Base-by-base conservation (phyloP, 805 yeast species). In the Wickerhamomyces hampshirensis region DNA sequence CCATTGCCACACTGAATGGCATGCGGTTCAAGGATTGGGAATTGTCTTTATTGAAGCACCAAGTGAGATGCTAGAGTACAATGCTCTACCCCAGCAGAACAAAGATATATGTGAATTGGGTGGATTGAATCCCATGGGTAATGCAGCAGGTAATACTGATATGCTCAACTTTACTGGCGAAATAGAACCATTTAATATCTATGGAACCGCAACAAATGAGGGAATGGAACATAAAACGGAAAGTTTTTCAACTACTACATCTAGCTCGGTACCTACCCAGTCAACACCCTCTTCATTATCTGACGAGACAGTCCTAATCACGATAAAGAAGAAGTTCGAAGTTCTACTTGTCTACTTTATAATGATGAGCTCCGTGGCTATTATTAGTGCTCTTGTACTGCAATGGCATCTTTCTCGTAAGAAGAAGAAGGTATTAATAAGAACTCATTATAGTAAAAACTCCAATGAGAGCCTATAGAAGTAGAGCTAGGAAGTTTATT, bases 1-100 rank as follows among this genome's bases (percentile, higher is more conserved):
- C 77, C 97, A 88, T 56, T 88, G 97, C 60, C 95, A 85, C 53
- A 75, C 84, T 23, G 91, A 84, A 51, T 84, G 88, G 82, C 94
- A 84, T 59, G 73, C 84, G 47, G 81, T 76, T 43, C 91, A 83
- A 61, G 94, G 94, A 11, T 67, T 84, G 38, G 89, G 89, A 9
- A 63, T 81, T 28, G 73, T 77, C 1, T 71, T 84, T 27, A 65
- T 84, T 23, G 94, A 84, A 54, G 79, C 83, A 10, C 89, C 93
- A n/a, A 55, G 63, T 33, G 63, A 60, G 28, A 56, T 81, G 16
- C 71, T 72, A 47, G 50, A 63, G 40, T 31, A 47, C 13, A 65
- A 64, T 30, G 23, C 2, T 1, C 40, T 78, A 4, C 71, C 75
- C 7, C 54, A 56, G 1, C 65, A 69, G 33, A 80, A 74, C 50